phyloP scores from a whole-genome alignment of 1,139 yeast species.

The Ogataea hybrid region DNA sequence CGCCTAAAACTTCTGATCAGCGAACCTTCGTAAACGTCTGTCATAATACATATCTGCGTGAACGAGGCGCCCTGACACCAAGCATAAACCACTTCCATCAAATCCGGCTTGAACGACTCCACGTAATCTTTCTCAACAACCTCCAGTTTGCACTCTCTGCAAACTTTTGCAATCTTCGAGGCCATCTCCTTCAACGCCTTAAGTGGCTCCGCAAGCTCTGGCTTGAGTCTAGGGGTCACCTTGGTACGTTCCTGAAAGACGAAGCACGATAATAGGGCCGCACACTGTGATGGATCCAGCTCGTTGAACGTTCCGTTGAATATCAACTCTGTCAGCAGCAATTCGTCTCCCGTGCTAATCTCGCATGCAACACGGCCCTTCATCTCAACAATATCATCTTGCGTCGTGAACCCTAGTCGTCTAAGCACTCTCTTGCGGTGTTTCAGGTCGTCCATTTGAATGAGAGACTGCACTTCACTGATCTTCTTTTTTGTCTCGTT shows the following conservation, averaged over 20 bases:
- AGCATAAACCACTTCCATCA: slow-evolving; percentile 94
- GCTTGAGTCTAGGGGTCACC: slow-evolving; percentile 80
- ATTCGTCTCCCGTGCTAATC: slow-evolving; percentile 92
- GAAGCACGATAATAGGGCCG: slow-evolving; percentile 88
- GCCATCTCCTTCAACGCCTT: slow-evolving; percentile 90
- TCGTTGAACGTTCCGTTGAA: slow-evolving; percentile 95
- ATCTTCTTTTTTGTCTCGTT: slow-evolving; percentile 63
- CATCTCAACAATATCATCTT: slow-evolving; percentile 82
- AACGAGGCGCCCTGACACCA: slow-evolving; percentile 98
- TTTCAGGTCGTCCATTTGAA: slow-evolving; percentile 90
- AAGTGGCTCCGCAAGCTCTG: slow-evolving; percentile 87
- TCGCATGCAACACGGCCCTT: slow-evolving; percentile 89
- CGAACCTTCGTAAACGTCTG: slow-evolving; percentile 97
- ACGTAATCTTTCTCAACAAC: slow-evolving; percentile 88
- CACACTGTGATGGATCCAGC: slow-evolving; percentile 83
- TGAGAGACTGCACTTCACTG: slow-evolving; percentile 81
- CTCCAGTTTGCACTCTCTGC: slow-evolving; percentile 86
- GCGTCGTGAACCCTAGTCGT: slow-evolving; percentile 76
- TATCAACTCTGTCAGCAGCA: slow-evolving; percentile 82
- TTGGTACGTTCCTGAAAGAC: slow-evolving; percentile 96
- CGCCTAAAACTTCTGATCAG: slow-evolving; percentile 92
- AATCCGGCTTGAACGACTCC: slow-evolving; percentile 83
- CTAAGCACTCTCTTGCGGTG: slow-evolving; percentile 90
- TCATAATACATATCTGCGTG: slow-evolving; percentile 97
- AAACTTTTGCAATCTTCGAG: slow-evolving; percentile 79